These are phyloP conservation scores for Sphagnum contortum DNA, from an alignment of 225 moss, liverwort and hornwort species.

Conservation along the genomic window DNA sequence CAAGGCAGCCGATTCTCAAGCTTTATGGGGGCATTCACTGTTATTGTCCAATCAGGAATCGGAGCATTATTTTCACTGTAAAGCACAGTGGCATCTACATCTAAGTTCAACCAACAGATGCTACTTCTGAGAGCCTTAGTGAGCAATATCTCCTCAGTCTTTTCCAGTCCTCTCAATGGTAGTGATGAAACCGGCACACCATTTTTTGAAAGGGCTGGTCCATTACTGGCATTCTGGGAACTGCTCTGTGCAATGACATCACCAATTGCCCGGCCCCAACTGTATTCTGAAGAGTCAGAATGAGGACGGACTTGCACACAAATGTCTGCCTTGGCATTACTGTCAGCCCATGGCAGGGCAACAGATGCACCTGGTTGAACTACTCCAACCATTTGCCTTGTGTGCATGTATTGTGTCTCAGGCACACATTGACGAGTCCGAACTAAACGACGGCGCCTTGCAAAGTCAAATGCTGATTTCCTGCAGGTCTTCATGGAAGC, in stretches of 20 bases:
- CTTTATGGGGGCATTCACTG: slow-evolving; percentile 88
- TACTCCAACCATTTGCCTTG: slow-evolving; percentile 69
- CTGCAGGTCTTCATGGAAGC: slow-evolving; percentile 48
- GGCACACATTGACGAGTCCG: slow-evolving; percentile 73
- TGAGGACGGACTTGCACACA: slow-evolving; percentile 94
- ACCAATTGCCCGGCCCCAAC: slow-evolving; percentile 77
- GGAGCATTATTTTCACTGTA: slow-evolving; percentile 69
- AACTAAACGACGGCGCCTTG: slow-evolving; percentile 65
- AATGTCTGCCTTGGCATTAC: slow-evolving; percentile 70
- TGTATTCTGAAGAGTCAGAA: slow-evolving; percentile 45
- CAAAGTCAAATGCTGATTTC: slow-evolving; percentile 90
- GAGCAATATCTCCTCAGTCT: slow-evolving; percentile 83
- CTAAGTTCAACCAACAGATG: slow-evolving; percentile 84
- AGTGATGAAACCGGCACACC: slow-evolving; percentile 71
- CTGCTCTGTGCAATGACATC: slow-evolving; percentile 43
- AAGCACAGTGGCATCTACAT: slow-evolving; percentile 83
- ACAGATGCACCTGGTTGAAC: slow-evolving; percentile 67
- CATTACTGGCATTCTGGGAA: slow-evolving; percentile 28
- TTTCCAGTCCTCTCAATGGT: slow-evolving; percentile 73
- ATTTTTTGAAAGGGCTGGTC: slow-evolving; percentile 35
- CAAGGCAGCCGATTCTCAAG: slow-evolving; percentile 88
- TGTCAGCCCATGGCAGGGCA: slow-evolving; percentile 65
- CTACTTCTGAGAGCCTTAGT: slow-evolving; percentile 49
- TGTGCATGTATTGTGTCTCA: slow-evolving; percentile 67
- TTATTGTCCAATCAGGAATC: slow-evolving; percentile 83